These are phyloP conservation scores for Haemoproteus tartakovskyi DNA, from an alignment of 169 alveolate species.

Conservation along the genomic window DNA sequence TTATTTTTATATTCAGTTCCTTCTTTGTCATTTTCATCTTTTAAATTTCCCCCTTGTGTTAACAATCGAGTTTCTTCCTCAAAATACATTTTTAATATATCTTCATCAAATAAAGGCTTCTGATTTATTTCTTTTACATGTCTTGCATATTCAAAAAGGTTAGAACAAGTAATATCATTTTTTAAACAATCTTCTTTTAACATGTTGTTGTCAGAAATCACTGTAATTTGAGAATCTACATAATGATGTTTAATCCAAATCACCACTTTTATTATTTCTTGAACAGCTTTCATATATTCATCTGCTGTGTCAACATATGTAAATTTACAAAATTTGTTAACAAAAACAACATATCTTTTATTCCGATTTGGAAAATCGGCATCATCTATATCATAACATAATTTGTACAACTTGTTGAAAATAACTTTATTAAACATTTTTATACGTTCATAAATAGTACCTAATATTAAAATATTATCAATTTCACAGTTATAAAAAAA, in stretches of 20 bases:
- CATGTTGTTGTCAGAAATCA: slow-evolving; percentile 18
- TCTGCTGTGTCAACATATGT: slow-evolving; percentile 44
- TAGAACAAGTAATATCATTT: slow-evolving; percentile 53
- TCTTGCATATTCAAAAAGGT: slow-evolving; percentile 47
- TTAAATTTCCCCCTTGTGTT: too few species aligned
- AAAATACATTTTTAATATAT: slow-evolving; percentile 50
- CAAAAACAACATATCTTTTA: slow-evolving; percentile 37
- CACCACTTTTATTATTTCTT: slow-evolving; percentile 50
- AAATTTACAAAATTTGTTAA: slow-evolving; percentile 43
- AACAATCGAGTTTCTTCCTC: slow-evolving; percentile 31
- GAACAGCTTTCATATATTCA: slow-evolving; percentile 5
- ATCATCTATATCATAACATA: slow-evolving; percentile 55
- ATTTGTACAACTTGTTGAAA: slow-evolving; percentile 23
- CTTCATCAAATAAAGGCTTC: slow-evolving; percentile 7
- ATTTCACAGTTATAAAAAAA: slow-evolving; percentile 41
- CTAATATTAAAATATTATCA: slow-evolving; percentile 43
- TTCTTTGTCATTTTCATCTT: slow-evolving; percentile 20
- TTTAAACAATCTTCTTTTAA: slow-evolving; percentile 67
- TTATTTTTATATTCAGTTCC: too few species aligned
- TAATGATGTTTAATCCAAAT: slow-evolving; percentile 58
- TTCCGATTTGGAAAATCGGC: slow-evolving; percentile 8
- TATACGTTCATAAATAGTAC: slow-evolving; percentile 42
- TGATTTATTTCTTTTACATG: slow-evolving; percentile 35
- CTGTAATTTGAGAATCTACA: slow-evolving; percentile 4
- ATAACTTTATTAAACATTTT: slow-evolving; percentile 46